Base-by-base conservation (phyloP, 2,329 filamentous ascomycete genomes). In the Endoconidiophora polonica region DNA sequence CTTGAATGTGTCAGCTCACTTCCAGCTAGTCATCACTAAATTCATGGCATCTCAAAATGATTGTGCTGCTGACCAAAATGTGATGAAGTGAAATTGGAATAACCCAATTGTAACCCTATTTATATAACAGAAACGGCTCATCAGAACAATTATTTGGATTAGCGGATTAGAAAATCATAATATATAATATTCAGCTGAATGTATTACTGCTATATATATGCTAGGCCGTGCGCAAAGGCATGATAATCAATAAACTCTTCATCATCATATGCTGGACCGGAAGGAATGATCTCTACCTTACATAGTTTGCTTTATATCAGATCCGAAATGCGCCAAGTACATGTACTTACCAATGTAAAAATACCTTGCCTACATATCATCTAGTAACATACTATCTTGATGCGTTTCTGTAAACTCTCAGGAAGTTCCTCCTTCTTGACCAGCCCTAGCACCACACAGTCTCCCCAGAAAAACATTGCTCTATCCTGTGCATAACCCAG, bases 401-500 rank as follows among this genome's bases (percentile, higher is more conserved):
- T 60, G 60, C 71, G 73, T 46, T 65, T 61, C 56, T 72, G 67
- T 59, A 94, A 59, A n/a, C 70, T 69, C 56, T 74, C 71, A 0
- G 87, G 86, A 56, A 98, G 65, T 22, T 95, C 86, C 57, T 88
- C 81, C 54, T 71, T 63, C 61, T 74, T 77, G 38, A 91, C 71
- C 38, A 98, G 65, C 0, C 87, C 87, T 64, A 94, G 65, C 50
- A 73, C 68, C 50, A 96, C 68, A 48, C 86, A 79, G 66, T 98
- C 91, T 1, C 87, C 88, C 84, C 90, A 93, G 66, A 98, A 91
- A 65, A 95, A 91, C 67, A 91, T 71, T 0, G 86, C 88, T 12
- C 91, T 74, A 56, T 95, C 85, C 65, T 94, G 86, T 5, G 91
- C 80, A 65, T 96, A 98, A 9, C 76, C 77, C 22, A 98, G 70